Percentiles rank a stretch among this genome's conserved stretches.
These are phyloP conservation scores for Calamus simplicifolius DNA, from an alignment of 176 grass and related monocot species.

Conservation along the genomic window DNA sequence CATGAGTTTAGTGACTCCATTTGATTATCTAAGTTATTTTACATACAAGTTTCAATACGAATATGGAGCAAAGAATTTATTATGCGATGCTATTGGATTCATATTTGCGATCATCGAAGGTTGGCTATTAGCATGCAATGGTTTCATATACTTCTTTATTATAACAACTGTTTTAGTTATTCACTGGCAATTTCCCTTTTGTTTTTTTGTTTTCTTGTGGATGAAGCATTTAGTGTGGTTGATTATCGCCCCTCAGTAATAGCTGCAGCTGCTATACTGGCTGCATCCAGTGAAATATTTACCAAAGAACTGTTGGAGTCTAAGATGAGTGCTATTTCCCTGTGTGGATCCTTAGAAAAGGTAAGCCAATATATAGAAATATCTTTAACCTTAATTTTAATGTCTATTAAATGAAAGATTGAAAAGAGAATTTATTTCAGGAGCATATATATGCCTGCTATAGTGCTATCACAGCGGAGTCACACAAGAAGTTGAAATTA, in stretches of 20 bases:
- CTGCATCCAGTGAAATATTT: slow-evolving; percentile 25
- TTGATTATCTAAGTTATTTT: slow-evolving; percentile 67
- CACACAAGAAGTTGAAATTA: slow-evolving; percentile 8
- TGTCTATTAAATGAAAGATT: neutral
- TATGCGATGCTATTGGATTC: slow-evolving; percentile 14
- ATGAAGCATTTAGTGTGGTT: slow-evolving; percentile 32
- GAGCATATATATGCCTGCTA: slow-evolving; percentile 59
- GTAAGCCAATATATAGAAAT: neutral
- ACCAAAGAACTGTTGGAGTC: slow-evolving; percentile 30
- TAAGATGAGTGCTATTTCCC: slow-evolving; percentile 24
- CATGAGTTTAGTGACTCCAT: slow-evolving; percentile 59
- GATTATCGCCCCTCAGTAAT: slow-evolving; percentile 46
- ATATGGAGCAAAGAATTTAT: neutral
- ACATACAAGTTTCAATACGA: slow-evolving; percentile 22
- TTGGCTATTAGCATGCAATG: neutral
- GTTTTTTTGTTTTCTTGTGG: neutral
- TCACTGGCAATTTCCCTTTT: neutral
- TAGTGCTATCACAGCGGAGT: slow-evolving; percentile 25
- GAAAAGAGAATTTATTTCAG: slow-evolving; percentile 20
- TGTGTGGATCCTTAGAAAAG: slow-evolving; percentile 36
- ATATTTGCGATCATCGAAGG: slow-evolving; percentile 33
- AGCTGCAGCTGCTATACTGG: slow-evolving; percentile 43
- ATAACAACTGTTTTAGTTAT: neutral
- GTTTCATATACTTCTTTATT: neutral
- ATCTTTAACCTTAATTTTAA: neutral